Conservation (phyloP, 192 early-diverging fungal genomes). For the Pilobolus umbonatus region DNA sequence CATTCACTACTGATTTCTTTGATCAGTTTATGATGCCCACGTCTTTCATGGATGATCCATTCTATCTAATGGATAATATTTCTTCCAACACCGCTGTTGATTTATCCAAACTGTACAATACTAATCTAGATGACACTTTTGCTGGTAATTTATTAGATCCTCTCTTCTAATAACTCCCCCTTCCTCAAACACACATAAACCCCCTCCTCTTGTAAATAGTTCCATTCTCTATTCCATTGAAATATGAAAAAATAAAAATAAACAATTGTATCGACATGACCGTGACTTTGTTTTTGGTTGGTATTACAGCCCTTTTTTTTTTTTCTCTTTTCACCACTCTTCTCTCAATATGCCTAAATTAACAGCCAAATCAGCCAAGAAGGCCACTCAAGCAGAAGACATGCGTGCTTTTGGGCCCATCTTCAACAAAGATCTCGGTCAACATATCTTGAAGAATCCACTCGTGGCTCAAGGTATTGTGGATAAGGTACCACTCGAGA, state of each 20-base stretch:
- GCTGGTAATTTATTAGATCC: conserved; percentile 10
- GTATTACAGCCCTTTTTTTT: background rate
- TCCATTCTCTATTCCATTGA: background rate
- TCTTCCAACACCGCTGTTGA: background rate
- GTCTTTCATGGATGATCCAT: conserved; percentile 11
- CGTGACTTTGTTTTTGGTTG: conserved; percentile 3
- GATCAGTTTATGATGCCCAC: conserved; percentile 18
- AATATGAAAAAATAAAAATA: too few relatives aligned
- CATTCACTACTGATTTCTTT: conserved; percentile 7
- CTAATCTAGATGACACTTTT: background rate
- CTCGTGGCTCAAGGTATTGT: conserved; percentile 94
- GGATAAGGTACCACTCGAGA: conserved; percentile 89
- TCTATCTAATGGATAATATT: conserved; percentile 11
- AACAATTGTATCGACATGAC: too few relatives aligned
- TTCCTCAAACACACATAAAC: background rate
- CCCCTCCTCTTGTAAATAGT: conserved; percentile 1
- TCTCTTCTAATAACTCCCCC: conserved; percentile 9
- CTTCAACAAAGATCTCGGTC: conserved; percentile 96
- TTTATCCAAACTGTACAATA: background rate
- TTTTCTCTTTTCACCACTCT: background rate
- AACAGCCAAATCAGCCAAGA: conserved; percentile 34
- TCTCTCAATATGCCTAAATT: conserved; percentile 27
- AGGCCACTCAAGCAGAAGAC: conserved; percentile 31
- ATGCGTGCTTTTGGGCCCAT: conserved; percentile 74
- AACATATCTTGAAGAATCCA: conserved; percentile 99